phyloP scores from a whole-genome alignment of 176 grass and related monocot species.

The Areca catechu region DNA sequence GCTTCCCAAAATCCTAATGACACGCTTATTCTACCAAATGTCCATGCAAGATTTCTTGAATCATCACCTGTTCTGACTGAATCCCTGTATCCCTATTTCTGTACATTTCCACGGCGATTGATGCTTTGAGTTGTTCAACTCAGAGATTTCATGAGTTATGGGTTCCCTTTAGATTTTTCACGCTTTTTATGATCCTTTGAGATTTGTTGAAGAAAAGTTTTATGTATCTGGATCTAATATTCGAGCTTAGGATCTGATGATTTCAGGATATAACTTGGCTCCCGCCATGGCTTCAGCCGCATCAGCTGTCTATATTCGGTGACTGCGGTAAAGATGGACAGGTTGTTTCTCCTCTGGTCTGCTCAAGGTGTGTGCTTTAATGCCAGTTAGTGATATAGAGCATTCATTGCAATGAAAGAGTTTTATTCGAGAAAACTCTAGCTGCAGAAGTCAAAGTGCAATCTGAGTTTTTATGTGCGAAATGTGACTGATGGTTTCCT shows the following conservation, averaged over 20 bases:
- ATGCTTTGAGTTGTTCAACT: no score
- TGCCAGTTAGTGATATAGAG: neutral
- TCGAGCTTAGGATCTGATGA: neutral
- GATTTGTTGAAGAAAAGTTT: neutral
- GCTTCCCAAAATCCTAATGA: neutral
- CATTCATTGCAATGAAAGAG: no score
- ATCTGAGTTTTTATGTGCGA: no score
- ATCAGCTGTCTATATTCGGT: conserved; percentile 13
- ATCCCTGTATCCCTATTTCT: neutral
- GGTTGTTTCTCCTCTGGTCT: conserved; percentile 26
- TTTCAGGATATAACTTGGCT: conserved; percentile 62
- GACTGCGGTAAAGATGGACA: conserved; percentile 9
- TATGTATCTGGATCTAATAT: neutral
- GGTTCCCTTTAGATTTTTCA: no score
- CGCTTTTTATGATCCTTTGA: neutral
- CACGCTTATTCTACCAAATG: no score
- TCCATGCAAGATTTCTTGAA: neutral
- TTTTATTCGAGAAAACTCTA: no score
- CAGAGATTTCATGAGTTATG: no score
- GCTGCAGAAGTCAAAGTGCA: no score
- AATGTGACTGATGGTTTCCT: no score
- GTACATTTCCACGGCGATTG: no score
- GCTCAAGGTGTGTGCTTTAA: conserved; percentile 30
- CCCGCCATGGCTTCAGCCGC: conserved; percentile 79
- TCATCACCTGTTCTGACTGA: neutral